These are phyloP conservation scores for Apiotrichum mycotoxinovorans DNA, from an alignment of 1,284 basidiomycete species.

Conservation along the genomic window DNA sequence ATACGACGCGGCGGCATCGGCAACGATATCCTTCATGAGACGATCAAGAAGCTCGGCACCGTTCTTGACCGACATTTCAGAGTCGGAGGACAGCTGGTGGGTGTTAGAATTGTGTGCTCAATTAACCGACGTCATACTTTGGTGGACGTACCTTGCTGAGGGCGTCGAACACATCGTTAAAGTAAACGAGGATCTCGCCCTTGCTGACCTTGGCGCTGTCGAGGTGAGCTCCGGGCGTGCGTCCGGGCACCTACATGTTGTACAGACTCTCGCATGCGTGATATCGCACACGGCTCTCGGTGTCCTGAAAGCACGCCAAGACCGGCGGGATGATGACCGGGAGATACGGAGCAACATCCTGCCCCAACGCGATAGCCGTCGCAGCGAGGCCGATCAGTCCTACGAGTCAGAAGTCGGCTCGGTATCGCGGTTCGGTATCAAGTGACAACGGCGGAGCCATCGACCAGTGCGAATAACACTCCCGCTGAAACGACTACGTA, in stretches of 20 bases:
- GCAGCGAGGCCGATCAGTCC: slow-evolving; percentile 89
- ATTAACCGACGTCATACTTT: not conserved
- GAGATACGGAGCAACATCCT: slow-evolving; percentile 90
- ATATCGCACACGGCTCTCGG: slow-evolving; percentile 83
- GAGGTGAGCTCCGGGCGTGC: not conserved
- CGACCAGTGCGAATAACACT: too few species aligned
- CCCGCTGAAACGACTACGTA: slow-evolving; percentile 3
- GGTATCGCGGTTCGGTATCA: too few species aligned
- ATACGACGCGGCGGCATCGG: slow-evolving; percentile 92
- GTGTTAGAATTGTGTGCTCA: not conserved
- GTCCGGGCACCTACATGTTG: slow-evolving; percentile 64
- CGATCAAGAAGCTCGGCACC: slow-evolving; percentile 97
- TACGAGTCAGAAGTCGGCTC: slow-evolving; percentile 10
- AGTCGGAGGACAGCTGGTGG: slow-evolving; percentile 84
- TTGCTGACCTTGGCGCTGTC: slow-evolving; percentile 84
- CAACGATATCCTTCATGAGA: slow-evolving; percentile 94
- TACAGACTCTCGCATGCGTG: slow-evolving; percentile 92
- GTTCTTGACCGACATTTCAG: slow-evolving; percentile 95
- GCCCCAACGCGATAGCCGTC: slow-evolving; percentile 89
- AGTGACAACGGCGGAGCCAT: too few species aligned
- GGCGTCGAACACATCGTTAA: slow-evolving; percentile 97
- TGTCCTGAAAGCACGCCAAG: slow-evolving; percentile 89
- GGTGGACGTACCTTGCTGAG: slow-evolving; percentile 74
- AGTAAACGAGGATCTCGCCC: slow-evolving; percentile 93
- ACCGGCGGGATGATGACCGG: slow-evolving; percentile 86